phyloP scores from a whole-genome alignment of 208 protist species.

The Spongospora subterranea region DNA sequence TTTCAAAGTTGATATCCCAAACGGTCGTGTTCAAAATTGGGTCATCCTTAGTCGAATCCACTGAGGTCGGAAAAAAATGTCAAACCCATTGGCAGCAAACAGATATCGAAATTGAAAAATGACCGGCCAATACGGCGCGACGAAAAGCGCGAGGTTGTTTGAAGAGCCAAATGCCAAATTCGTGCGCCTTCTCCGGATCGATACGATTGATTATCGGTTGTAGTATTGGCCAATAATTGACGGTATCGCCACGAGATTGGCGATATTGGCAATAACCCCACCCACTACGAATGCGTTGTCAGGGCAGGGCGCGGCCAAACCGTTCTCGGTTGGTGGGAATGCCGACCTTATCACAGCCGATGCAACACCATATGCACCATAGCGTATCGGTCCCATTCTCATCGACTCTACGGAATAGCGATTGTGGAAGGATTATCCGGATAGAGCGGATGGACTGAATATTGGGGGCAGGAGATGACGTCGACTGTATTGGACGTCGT shows the following conservation, averaged over 20 bases:
- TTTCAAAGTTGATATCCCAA: constrained; percentile 71
- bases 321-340: too few relatives aligned
- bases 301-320: too few relatives aligned
- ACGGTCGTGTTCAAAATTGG: constrained; percentile 63
- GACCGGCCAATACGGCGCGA: neutral
- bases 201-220: neutral
- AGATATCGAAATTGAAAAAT: too few relatives aligned
- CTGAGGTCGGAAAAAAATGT: neutral
- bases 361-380: too few relatives aligned
- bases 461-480: too few relatives aligned
- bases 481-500: too few relatives aligned
- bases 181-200: neutral
- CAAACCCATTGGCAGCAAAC: neutral
- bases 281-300: too few relatives aligned
- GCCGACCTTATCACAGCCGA: too few relatives aligned
- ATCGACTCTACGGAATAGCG: too few relatives aligned
- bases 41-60: neutral
- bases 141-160: neutral
- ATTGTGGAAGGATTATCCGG: too few relatives aligned
- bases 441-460: too few relatives aligned
- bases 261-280: neutral
- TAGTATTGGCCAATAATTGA: neutral
- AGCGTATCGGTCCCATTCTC: too few relatives aligned
- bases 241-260: neutral
- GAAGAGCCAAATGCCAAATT: neutral